A percentile compares a stretch with the other conserved stretches of the same genome.
Conservation (phyloP, 1,284 basidiomycete genomes). For the Pyrrhoderma lamaoense region DNA sequence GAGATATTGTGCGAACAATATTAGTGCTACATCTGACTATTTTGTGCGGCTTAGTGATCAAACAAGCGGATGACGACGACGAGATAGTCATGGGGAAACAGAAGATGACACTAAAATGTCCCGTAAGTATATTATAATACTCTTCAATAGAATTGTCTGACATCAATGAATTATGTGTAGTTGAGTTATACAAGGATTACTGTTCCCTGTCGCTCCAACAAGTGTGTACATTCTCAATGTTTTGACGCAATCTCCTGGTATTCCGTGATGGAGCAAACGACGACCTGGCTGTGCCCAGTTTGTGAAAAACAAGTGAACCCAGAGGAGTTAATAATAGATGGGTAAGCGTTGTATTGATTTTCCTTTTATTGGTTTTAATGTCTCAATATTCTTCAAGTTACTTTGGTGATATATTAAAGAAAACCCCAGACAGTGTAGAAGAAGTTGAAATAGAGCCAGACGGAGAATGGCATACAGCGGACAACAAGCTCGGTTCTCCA, state of each 20-base stretch:
- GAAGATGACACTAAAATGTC: constrained; percentile 86
- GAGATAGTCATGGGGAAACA: constrained; percentile 84
- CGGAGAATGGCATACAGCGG: constrained; percentile 91
- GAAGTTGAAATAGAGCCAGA: constrained; percentile 91
- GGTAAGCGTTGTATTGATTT: constrained; percentile 42
- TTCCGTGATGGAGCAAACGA: constrained; percentile 92
- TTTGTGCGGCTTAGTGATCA: constrained; percentile 46
- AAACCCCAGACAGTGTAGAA: constrained; percentile 74
- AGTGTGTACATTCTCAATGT: constrained; percentile 90
- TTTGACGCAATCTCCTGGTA: constrained; percentile 96
- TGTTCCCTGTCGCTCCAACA: constrained; percentile 78
- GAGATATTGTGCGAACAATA: constrained; percentile 23
- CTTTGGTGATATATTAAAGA: constrained; percentile 74
- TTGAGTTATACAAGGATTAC: constrained; percentile 84
- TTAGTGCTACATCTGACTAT: not conserved
- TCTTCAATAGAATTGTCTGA: constrained; percentile 10
- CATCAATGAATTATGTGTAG: constrained; percentile 34
- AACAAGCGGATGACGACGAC: constrained; percentile 60
- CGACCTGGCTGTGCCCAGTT: constrained; percentile 94
- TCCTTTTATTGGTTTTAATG: constrained; percentile 10
- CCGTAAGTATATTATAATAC: constrained; percentile 47
- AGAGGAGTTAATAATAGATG: constrained; percentile 87
- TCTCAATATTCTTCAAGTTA: constrained; percentile 45
- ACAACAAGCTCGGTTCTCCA: constrained; percentile 75
- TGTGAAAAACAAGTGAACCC: constrained; percentile 77